phyloP scores from a whole-genome alignment of 2,329 filamentous ascomycete genomes.

The Alternaria tenuissima region DNA sequence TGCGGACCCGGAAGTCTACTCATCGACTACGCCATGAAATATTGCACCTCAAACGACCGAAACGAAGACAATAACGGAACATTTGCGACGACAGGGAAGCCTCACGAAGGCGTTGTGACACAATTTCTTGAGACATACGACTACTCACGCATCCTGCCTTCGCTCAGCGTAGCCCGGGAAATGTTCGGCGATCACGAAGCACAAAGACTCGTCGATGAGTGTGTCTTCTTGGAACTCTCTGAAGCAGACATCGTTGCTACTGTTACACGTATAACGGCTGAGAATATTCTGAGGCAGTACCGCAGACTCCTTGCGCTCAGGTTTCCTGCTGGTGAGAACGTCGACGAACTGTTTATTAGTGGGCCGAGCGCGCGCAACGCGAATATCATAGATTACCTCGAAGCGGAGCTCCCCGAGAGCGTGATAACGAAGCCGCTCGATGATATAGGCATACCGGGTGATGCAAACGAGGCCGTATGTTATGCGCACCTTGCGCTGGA shows the following conservation, averaged over 20 bases:
- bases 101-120: conserved; percentile 62
- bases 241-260: conserved; percentile 65
- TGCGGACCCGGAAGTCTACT: conserved; percentile 66
- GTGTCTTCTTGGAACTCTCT: conserved; percentile 54
- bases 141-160: conserved; percentile 62
- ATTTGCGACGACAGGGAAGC: conserved; percentile 59
- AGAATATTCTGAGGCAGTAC: conserved; percentile 64
- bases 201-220: conserved; percentile 60
- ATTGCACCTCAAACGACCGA: conserved; percentile 60
- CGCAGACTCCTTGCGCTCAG: conserved; percentile 56
- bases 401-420: conserved; percentile 58
- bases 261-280: conserved; percentile 66
- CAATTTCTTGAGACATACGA: conserved; percentile 57
- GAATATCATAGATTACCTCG: conserved; percentile 64
- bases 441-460: conserved; percentile 64
- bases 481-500: conserved; percentile 71
- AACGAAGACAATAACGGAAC: conserved; percentile 63
- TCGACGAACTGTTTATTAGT: conserved; percentile 68
- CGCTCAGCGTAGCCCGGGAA: conserved; percentile 67
- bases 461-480: conserved; percentile 67
- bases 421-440: conserved; percentile 63
- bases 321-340: conserved; percentile 44
- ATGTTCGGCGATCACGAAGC: conserved; percentile 67
- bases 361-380: conserved; percentile 67
- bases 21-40: conserved; percentile 65